Evolutionary conservation across 306 rosid species (phyloP).

Genomic region (Fagus sylvatica): DNA sequence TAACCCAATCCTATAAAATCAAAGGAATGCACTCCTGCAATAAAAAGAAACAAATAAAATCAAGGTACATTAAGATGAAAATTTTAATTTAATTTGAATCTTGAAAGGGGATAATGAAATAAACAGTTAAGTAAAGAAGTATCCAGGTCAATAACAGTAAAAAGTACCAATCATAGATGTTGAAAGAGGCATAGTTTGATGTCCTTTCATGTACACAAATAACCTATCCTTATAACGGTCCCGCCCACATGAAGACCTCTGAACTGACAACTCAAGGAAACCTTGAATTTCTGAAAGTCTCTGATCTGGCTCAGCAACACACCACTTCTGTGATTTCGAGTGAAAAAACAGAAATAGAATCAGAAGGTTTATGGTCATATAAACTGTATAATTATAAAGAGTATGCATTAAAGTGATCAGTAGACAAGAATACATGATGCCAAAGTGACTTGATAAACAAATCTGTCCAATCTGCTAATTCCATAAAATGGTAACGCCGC

Average conservation of each 20-base stretch:
- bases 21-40: conserved; percentile 86
- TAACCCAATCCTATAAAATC: conserved; percentile 95
- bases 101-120: conserved; percentile 16
- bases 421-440: conserved; percentile 63
- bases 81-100: conserved; percentile 3
- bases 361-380: conserved; percentile 16
- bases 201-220: conserved; percentile 83
- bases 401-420: conserved; percentile 19
- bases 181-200: conserved; percentile 62
- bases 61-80: not conserved
- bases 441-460: conserved; percentile 85
- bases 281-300: conserved; percentile 89
- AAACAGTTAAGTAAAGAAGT: not conserved
- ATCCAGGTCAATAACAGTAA: not conserved
- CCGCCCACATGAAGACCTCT: conserved; percentile 86
- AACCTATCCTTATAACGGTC: conserved; percentile 74
- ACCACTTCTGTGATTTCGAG: conserved; percentile 75
- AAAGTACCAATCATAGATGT: conserved; percentile 62
- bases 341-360: conserved; percentile 24
- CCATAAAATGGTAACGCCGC: conserved; percentile 92
- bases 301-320: conserved; percentile 68
- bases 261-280: conserved; percentile 80
- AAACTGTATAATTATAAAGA: conserved; percentile 1
- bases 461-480: conserved; percentile 96
- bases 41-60: not conserved